These are phyloP conservation scores for Vararia minispora DNA, from an alignment of 768 basidiomycete species.

Conservation along the genomic window DNA sequence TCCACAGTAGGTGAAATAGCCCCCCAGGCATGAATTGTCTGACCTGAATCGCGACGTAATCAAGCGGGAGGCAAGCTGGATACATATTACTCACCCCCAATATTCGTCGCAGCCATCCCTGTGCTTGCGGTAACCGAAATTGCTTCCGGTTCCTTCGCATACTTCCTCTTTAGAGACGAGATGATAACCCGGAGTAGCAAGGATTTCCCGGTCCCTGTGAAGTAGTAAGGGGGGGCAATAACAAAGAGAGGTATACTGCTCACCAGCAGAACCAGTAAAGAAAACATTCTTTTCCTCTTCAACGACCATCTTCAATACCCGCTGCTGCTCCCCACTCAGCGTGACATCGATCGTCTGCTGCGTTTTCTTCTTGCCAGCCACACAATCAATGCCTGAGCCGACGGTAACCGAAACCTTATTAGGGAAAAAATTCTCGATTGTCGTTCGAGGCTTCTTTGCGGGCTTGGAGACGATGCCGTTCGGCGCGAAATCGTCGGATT, in stretches of 20 bases:
- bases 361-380: constrained; percentile 8
- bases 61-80: constrained; percentile 17
- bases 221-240: neutral
- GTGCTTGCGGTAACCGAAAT: constrained; percentile 51
- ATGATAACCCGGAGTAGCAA: constrained; percentile 50
- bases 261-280: constrained; percentile 63
- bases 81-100: constrained; percentile 33
- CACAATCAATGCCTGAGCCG: constrained; percentile 10
- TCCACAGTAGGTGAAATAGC: constrained; percentile 44
- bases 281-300: constrained; percentile 50
- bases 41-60: constrained; percentile 26
- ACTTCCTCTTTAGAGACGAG: constrained; percentile 34
- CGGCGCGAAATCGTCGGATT: constrained; percentile 15
- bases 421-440: constrained; percentile 24
- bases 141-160: constrained; percentile 28
- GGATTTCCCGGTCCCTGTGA: constrained; percentile 55
- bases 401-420: constrained; percentile 16
- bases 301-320: constrained; percentile 39
- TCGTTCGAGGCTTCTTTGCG: constrained; percentile 21
- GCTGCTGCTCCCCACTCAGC: constrained; percentile 43
- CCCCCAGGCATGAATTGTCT: constrained; percentile 51
- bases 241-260: constrained; percentile 9
- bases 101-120: constrained; percentile 60
- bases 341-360: constrained; percentile 23
- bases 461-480: constrained; percentile 9